Evolutionary conservation across 352 stramenopile genomes (phyloP).

Genomic region (Globisporangium yorkense): DNA sequence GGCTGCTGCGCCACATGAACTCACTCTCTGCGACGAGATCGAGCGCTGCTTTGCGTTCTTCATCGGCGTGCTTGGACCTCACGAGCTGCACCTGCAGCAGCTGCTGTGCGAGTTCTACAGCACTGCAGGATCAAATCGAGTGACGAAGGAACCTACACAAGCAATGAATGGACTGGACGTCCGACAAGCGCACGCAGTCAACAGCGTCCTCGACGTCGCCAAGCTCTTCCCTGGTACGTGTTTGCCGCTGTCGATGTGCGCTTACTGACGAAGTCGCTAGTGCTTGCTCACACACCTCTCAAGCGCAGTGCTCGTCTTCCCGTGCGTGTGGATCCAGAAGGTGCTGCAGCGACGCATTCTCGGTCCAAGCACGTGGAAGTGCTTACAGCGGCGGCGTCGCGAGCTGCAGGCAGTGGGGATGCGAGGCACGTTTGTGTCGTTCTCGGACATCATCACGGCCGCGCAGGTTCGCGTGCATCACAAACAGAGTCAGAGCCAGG

Average conservation of each 20-base stretch:
- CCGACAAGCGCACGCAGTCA: conserved; percentile 21
- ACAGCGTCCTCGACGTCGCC: conserved; percentile 28
- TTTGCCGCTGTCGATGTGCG: neutral
- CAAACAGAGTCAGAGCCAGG: conserved; percentile 7
- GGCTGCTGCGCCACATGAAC: neutral
- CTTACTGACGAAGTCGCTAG: neutral
- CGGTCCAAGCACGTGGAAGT: conserved; percentile 39
- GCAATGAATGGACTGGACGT: conserved; percentile 10
- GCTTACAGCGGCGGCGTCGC: conserved; percentile 25
- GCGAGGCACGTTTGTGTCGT: conserved; percentile 20
- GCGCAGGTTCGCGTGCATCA: conserved; percentile 15
- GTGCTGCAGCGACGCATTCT: conserved; percentile 46
- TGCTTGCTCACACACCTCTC: neutral
- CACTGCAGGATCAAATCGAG: neutral
- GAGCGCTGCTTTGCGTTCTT: conserved; percentile 36
- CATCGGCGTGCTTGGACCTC: conserved; percentile 22
- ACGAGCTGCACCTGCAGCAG: conserved; percentile 17
- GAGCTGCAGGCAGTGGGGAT: conserved; percentile 27
- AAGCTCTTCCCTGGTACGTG: conserved; percentile 48
- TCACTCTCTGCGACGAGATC: conserved; percentile 23
- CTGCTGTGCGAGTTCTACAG: conserved; percentile 23
- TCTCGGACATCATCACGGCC: conserved; percentile 33
- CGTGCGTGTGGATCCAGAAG: conserved; percentile 49
- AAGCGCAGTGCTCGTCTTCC: conserved; percentile 48
- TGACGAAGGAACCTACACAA: neutral